A percentile compares a stretch with the other conserved stretches of the same genome.
Evolutionary conservation across 2,329 filamentous ascomycete species (phyloP).

Genomic region (Exophiala viscosa): DNA sequence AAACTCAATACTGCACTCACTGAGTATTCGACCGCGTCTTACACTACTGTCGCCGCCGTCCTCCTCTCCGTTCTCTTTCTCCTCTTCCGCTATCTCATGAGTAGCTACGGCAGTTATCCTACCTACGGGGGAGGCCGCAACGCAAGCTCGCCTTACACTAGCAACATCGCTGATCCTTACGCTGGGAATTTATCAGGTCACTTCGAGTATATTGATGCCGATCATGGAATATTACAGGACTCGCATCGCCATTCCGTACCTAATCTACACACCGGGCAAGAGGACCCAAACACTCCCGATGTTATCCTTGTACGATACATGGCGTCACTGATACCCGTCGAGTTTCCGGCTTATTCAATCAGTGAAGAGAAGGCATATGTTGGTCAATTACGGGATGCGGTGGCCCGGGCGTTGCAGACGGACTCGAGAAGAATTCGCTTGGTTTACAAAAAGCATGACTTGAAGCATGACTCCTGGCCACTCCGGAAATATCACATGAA

Average conservation of each 20-base stretch:
- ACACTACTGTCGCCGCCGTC: constrained; percentile 26
- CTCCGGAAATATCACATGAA: constrained; percentile 45
- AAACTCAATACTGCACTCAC: constrained; percentile 15
- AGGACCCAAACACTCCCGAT: constrained; percentile 40
- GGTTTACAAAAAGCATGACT: constrained; percentile 46
- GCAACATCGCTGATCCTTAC: constrained; percentile 19
- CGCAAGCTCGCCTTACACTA: constrained; percentile 24
- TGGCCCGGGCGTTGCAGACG: constrained; percentile 37
- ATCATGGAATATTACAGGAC: constrained; percentile 22
- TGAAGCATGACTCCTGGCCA: constrained; percentile 39
- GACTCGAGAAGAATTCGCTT: constrained; percentile 40
- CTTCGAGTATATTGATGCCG: constrained; percentile 28
- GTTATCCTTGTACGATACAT: constrained; percentile 43
- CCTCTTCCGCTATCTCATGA: constrained; percentile 28
- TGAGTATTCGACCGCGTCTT: constrained; percentile 24
- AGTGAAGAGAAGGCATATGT: constrained; percentile 43
- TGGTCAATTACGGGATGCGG: constrained; percentile 39
- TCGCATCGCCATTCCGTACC: constrained; percentile 16
- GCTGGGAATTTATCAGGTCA: constrained; percentile 21
- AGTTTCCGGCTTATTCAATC: constrained; percentile 47
- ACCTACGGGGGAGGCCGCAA: constrained; percentile 18
- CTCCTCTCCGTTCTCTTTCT: constrained; percentile 28
- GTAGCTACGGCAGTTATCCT: constrained; percentile 22
- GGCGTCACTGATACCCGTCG: constrained; percentile 40
- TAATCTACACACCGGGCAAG: constrained; percentile 16